Percentiles rank a stretch among this genome's conserved stretches.
Conservation (phyloP, 495 filamentous ascomycete genomes). For the Hypoxylon perforatum region DNA sequence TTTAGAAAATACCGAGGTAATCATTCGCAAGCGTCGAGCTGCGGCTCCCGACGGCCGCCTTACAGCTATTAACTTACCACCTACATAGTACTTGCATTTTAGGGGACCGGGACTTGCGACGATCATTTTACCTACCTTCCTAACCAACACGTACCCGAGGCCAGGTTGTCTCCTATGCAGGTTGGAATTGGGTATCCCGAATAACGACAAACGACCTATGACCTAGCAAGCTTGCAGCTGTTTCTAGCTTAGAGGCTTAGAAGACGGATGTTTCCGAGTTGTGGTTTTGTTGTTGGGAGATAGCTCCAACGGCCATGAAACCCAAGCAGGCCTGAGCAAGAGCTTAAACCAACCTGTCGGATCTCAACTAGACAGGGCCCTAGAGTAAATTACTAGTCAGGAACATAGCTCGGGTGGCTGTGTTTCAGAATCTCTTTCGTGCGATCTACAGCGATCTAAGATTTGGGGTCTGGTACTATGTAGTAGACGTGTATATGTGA, state of each 20-base stretch:
- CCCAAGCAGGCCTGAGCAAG: conserved; percentile 22
- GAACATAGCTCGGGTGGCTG: conserved; percentile 23
- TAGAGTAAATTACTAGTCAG: conserved; percentile 36
- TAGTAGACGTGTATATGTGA: background rate
- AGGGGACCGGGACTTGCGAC: background rate
- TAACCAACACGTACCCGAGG: background rate
- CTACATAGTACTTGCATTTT: conserved; percentile 1
- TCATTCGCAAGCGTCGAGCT: conserved; percentile 8
- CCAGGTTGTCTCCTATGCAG: no score
- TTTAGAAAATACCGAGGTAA: conserved; percentile 7
- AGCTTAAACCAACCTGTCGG: conserved; percentile 35
- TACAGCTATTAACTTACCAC: conserved; percentile 7
- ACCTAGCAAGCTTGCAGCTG: background rate
- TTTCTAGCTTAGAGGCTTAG: no score
- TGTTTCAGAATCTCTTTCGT: conserved; percentile 31
- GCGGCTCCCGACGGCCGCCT: conserved; percentile 26
- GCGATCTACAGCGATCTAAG: conserved; percentile 19
- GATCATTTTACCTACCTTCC: conserved; percentile 3
- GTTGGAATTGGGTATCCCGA: background rate
- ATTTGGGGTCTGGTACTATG: conserved; percentile 15
- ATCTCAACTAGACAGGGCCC: conserved; percentile 22
- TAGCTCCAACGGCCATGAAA: conserved; percentile 28
- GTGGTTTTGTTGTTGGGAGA: conserved; percentile 19
- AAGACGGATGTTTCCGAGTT: conserved; percentile 19
- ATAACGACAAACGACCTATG: conserved; percentile 1